These are phyloP conservation scores for Coprinopsis sp. DNA, from an alignment of 768 basidiomycete species.

Conservation along the genomic window DNA sequence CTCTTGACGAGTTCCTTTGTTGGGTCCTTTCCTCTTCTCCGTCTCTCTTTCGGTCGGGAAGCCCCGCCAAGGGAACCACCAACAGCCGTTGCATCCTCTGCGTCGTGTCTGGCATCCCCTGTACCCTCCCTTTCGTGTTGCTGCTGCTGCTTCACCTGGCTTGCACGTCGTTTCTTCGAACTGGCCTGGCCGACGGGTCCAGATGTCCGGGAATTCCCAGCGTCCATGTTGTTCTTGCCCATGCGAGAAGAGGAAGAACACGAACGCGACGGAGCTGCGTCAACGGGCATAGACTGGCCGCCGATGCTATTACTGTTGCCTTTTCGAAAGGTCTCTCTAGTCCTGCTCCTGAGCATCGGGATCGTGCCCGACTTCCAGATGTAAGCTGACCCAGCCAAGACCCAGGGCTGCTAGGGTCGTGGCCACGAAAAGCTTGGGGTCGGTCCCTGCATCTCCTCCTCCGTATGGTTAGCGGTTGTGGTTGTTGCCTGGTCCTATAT, in stretches of 20 bases:
- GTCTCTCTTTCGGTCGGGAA: slow-evolving; percentile 53
- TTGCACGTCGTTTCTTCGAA: background rate
- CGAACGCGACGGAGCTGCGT: background rate
- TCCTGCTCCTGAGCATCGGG: background rate
- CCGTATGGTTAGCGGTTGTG: no score
- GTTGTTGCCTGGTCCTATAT: no score
- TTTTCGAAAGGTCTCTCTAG: slow-evolving; percentile 5
- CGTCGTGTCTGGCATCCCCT: background rate
- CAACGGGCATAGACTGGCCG: background rate
- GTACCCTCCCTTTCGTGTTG: background rate
- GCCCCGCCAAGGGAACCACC: slow-evolving; percentile 23
- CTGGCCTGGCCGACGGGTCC: background rate
- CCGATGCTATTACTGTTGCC: no score
- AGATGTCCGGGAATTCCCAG: background rate
- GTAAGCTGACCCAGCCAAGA: slow-evolving; percentile 43
- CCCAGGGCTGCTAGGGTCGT: slow-evolving; percentile 43
- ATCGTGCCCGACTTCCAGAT: slow-evolving; percentile 27
- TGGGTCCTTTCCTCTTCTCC: slow-evolving; percentile 56
- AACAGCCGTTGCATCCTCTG: no score
- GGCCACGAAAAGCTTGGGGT: slow-evolving; percentile 37
- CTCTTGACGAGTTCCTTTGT: slow-evolving; percentile 49
- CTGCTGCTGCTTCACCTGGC: background rate
- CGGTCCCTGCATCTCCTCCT: no score
- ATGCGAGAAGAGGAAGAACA: background rate
- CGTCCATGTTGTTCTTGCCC: background rate